Percentiles rank a stretch among this genome's conserved stretches.
Conservation (phyloP, 441 rosid genomes). For the Eruca vesicaria region DNA sequence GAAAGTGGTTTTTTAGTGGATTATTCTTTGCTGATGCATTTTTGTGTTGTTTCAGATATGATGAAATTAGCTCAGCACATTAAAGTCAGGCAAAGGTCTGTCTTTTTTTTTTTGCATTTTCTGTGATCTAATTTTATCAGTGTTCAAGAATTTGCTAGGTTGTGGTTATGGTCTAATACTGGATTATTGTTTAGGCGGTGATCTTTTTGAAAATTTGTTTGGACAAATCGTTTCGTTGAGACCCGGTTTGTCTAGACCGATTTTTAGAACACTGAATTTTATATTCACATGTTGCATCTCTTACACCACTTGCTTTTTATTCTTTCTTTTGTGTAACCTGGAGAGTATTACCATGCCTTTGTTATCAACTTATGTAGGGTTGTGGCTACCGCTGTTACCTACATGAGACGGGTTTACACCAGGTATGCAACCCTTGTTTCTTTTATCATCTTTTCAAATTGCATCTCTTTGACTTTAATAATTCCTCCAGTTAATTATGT, state of each 20-base stretch:
- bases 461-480: background rate
- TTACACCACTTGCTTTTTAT: too few species aligned
- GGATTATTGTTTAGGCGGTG: too few species aligned
- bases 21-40: background rate
- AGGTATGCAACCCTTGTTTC: conserved; percentile 41
- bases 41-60: conserved; percentile 50
- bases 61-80: conserved; percentile 64
- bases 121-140: too few species aligned
- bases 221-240: too few species aligned
- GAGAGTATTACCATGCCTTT: background rate
- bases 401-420: conserved; percentile 87
- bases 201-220: too few species aligned
- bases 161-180: too few species aligned
- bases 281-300: too few species aligned
- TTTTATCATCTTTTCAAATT: background rate
- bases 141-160: too few species aligned
- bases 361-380: conserved; percentile 49
- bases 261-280: too few species aligned
- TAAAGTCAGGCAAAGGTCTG: conserved; percentile 91
- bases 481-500: background rate
- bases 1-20: background rate
- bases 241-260: too few species aligned
- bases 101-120: background rate
- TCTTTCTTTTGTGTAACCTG: background rate
- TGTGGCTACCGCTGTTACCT: conserved; percentile 83